Evolutionary conservation across 129 eudicot species (phyloP).

Genomic region (Flaveria trinervia): DNA sequence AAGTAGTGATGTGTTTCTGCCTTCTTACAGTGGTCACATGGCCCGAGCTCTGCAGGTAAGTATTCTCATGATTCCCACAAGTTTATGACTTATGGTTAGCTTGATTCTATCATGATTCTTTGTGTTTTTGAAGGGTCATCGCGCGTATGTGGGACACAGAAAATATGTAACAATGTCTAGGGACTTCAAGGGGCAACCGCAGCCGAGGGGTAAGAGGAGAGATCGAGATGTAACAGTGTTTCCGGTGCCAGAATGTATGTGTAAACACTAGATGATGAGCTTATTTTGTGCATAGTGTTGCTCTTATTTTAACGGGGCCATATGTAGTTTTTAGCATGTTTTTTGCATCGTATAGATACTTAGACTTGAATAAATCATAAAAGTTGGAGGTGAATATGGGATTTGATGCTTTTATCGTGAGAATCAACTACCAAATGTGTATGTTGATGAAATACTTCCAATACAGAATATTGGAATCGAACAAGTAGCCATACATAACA

Average conservation of each 20-base stretch:
- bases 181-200: slow-evolving; percentile 57
- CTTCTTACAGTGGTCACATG: slow-evolving; percentile 67
- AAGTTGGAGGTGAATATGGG: not conserved
- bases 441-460: not conserved
- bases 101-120: not conserved
- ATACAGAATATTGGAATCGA: too few species aligned
- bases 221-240: slow-evolving; percentile 62
- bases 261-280: slow-evolving; percentile 40
- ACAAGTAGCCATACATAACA: too few species aligned
- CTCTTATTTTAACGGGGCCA: not conserved
- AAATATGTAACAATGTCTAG: slow-evolving; percentile 49
- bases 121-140: slow-evolving; percentile 54
- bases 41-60: slow-evolving; percentile 63
- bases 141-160: slow-evolving; percentile 74
- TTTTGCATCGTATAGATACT: slow-evolving; percentile 5
- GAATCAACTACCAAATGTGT: not conserved
- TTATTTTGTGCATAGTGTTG: slow-evolving; percentile 1
- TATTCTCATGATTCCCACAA: not conserved
- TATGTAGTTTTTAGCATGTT: slow-evolving; percentile 10
- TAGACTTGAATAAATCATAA: slow-evolving; percentile 2
- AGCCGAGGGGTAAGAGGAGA: slow-evolving; percentile 49
- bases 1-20: slow-evolving; percentile 66
- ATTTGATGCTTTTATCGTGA: not conserved
- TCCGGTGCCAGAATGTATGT: slow-evolving; percentile 84
- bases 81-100: slow-evolving; percentile 20